Evolutionary conservation across 768 basidiomycete species (phyloP).

Genomic region (Lactarius hengduanensis): DNA sequence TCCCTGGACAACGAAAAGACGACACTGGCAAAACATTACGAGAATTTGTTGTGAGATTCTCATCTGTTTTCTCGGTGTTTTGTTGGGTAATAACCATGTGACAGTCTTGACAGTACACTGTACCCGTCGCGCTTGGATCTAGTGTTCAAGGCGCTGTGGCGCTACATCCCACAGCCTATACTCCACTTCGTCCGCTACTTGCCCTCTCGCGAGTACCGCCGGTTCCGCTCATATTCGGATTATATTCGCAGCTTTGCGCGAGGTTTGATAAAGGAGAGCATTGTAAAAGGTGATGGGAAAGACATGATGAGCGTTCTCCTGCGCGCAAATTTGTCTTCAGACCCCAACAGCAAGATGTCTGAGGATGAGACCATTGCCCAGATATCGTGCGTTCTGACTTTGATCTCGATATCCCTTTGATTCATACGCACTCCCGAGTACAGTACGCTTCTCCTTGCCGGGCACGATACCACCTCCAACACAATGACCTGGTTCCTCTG

Average conservation of each 20-base stretch:
- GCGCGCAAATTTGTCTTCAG: conserved; percentile 23
- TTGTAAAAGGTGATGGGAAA: conserved; percentile 17
- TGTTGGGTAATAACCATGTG: not conserved
- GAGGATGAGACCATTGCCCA: conserved; percentile 17
- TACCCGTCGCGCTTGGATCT: conserved; percentile 24
- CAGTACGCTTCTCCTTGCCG: conserved; percentile 23
- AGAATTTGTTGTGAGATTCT: conserved; percentile 24
- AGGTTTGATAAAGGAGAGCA: conserved; percentile 14
- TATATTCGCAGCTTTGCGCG: conserved; percentile 16
- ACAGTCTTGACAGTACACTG: conserved; percentile 26
- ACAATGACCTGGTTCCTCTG: conserved; percentile 25
- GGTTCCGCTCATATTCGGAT: conserved; percentile 20
- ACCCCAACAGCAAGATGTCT: conserved; percentile 9
- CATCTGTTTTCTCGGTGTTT: not conserved
- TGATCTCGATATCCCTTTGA: no score
- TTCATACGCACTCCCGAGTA: not conserved
- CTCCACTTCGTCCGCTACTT: conserved; percentile 27
- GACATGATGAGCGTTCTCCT: conserved; percentile 27
- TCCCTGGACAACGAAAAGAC: conserved; percentile 20
- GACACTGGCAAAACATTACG: conserved; percentile 13
- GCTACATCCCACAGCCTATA: conserved; percentile 18
- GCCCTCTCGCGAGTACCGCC: conserved; percentile 24
- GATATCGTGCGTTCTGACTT: conserved; percentile 20
- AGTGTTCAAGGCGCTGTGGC: conserved; percentile 24
- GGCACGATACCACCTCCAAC: conserved; percentile 26